These are phyloP conservation scores for Vigna nakashimae DNA, from an alignment of 306 rosid species.

Conservation along the genomic window DNA sequence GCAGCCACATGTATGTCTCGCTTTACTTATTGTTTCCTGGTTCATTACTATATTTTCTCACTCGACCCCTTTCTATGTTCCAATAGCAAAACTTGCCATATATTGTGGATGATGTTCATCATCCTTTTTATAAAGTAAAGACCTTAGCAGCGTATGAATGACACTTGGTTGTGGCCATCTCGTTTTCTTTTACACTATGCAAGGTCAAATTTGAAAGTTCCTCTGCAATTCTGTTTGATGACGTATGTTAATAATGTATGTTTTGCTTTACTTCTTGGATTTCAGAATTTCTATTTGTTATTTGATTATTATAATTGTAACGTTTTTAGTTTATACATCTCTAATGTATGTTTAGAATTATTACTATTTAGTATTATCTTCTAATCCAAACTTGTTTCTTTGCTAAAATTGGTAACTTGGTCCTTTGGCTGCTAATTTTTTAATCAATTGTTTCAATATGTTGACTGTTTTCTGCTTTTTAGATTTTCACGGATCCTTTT, in stretches of 20 bases:
- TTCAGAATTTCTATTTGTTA: conserved; percentile 31
- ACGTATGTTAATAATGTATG: conserved; percentile 22
- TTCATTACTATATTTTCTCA: conserved; percentile 20
- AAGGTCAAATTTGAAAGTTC: conserved; percentile 33
- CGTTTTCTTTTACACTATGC: conserved; percentile 17
- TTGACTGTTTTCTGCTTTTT: conserved; percentile 37
- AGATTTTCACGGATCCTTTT: conserved; percentile 90
- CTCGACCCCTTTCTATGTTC: conserved; percentile 8
- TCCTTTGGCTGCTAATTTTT: conserved; percentile 32
- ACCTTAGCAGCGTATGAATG: conserved; percentile 11
- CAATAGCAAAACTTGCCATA: conserved; percentile 28
- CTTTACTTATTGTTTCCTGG: conserved; percentile 23
- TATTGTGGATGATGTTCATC: conserved; percentile 22
- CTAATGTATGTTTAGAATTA: conserved; percentile 10
- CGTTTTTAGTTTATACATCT: conserved; percentile 28
- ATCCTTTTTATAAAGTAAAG: conserved; percentile 12
- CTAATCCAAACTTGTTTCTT: conserved; percentile 15
- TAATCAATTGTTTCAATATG: conserved; percentile 30
- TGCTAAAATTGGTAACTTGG: conserved; percentile 20
- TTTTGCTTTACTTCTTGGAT: conserved; percentile 23
- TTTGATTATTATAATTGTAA: conserved; percentile 29
- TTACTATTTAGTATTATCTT: conserved; percentile 16
- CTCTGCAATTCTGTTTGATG: conserved; percentile 28
- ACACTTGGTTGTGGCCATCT: conserved; percentile 17
- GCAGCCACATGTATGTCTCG: conserved; percentile 82